Evolutionary conservation across 768 basidiomycete species (phyloP).

Genomic region (Mycena leptocephala): DNA sequence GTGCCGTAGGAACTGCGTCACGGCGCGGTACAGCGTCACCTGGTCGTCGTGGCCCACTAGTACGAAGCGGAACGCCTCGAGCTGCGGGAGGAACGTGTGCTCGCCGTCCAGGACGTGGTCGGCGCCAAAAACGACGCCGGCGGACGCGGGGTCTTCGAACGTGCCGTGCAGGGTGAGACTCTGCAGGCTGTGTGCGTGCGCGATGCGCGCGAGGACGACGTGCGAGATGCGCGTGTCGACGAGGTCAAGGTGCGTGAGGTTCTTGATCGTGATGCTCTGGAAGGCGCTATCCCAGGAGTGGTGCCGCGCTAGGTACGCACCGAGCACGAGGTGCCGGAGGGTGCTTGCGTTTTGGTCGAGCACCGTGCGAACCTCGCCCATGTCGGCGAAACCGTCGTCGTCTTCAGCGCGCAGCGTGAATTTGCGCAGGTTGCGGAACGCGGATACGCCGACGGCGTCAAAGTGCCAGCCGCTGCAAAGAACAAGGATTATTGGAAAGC

Average conservation of each 20-base stretch:
- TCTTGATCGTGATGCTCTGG: constrained; percentile 73
- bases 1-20: constrained; percentile 68
- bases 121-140: constrained; percentile 72
- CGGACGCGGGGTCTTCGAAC: constrained; percentile 72
- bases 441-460: constrained; percentile 79
- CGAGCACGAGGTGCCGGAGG: constrained; percentile 75
- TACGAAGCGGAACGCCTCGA: constrained; percentile 76
- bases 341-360: constrained; percentile 73
- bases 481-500: not conserved
- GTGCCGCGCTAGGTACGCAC: constrained; percentile 75
- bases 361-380: constrained; percentile 77
- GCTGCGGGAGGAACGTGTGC: constrained; percentile 76
- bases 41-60: constrained; percentile 78
- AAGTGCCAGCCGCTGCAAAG: constrained; percentile 77
- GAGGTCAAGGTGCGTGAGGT: constrained; percentile 79
- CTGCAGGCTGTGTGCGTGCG: constrained; percentile 73
- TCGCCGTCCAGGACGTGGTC: constrained; percentile 71
- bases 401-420: constrained; percentile 82
- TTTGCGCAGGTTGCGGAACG: constrained; percentile 71
- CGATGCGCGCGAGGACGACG: constrained; percentile 74
- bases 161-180: constrained; percentile 79
- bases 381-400: constrained; percentile 80
- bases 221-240: constrained; percentile 81
- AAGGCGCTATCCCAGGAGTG: constrained; percentile 82
- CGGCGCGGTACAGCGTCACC: constrained; percentile 64